Base-by-base conservation (phyloP, 208 protist genomes). In the Phytomonas francai region DNA sequence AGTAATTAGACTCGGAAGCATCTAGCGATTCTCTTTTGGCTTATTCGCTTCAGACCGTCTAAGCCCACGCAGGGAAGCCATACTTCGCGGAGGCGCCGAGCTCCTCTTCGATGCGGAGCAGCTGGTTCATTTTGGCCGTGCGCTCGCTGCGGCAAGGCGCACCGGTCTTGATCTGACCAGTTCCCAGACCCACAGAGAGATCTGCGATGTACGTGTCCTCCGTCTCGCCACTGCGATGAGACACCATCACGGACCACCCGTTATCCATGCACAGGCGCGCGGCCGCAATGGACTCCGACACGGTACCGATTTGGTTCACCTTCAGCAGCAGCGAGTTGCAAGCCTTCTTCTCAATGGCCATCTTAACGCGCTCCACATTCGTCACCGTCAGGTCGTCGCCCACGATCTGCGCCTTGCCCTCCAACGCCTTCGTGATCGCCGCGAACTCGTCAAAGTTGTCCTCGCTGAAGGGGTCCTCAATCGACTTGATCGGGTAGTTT, bases 401-500 rank as follows among this genome's bases (percentile, higher is more conserved):
- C 28, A 99, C 98, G 70, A 99, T 89, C 86, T 99, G 97, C 8
- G 79, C 74, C 69, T 84, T 93, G 75, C 85, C 79, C 45, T 73
- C 73, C 14, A 96, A 70, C 12, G 71, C 71, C 33, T 74, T 78
- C 12, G 91, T 97, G 59, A 99, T 81, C 32, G 76, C 80, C 31
- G 73, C 73, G 59, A 93, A 99, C 49, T 86, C 79, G 58, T 96
- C 96, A 74, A 94, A 98, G 87, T 99, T 98, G 79, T 99, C 96
- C 85, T 99, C 88, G 74, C 98, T 98, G 76, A 99, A 99, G 16
- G 97, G 97, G 83, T 99, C 99, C 90, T 99, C 99, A 78, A 99
- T 99, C 33, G 97, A 99, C 71, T 99, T 82, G 58, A 99, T 94
- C 56, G 97, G 97, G 78, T 98, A 99, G 33, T 99, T 79, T 54